Conservation (phyloP, 2,329 filamentous ascomycete genomes). For the Colletotrichum gigasporum region DNA sequence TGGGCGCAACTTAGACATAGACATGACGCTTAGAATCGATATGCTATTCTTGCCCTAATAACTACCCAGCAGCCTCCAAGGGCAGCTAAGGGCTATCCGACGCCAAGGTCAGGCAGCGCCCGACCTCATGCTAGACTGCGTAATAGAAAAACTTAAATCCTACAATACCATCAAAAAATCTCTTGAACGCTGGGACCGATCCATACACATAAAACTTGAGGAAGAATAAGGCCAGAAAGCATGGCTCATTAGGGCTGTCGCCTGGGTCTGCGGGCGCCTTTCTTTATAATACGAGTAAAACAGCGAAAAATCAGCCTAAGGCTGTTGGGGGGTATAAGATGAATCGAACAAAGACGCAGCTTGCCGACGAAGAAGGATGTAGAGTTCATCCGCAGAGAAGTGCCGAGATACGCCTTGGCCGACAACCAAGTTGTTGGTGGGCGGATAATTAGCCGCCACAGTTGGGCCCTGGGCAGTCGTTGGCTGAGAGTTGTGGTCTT, state of each 20-base stretch:
- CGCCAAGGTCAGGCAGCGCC: not conserved
- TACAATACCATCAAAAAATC: not conserved
- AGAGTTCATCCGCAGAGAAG: too few species aligned
- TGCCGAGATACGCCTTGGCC: not conserved
- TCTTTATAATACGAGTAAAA: slow-evolving; percentile 16
- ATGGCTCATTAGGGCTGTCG: slow-evolving; percentile 18
- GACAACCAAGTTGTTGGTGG: not conserved
- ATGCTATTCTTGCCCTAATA: not conserved
- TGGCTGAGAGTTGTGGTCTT: not conserved
- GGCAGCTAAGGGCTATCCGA: not conserved
- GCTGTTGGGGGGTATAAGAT: slow-evolving; percentile 30
- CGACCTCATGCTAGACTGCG: not conserved
- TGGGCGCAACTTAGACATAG: too few species aligned
- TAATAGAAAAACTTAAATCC: not conserved
- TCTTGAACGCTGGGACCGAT: slow-evolving; percentile 1
- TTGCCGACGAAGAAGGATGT: not conserved
- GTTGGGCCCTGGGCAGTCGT: not conserved
- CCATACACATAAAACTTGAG: not conserved
- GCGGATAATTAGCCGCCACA: not conserved
- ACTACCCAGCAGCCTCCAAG: not conserved
- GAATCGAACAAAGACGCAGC: slow-evolving; percentile 5
- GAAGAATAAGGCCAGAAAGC: not conserved
- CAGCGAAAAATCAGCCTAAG: slow-evolving; percentile 21
- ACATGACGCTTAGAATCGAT: too few species aligned
- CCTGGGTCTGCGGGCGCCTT: not conserved